These are phyloP conservation scores for Trametes gibbosa DNA, from an alignment of 768 basidiomycete genomes.

Conservation along the genomic window DNA sequence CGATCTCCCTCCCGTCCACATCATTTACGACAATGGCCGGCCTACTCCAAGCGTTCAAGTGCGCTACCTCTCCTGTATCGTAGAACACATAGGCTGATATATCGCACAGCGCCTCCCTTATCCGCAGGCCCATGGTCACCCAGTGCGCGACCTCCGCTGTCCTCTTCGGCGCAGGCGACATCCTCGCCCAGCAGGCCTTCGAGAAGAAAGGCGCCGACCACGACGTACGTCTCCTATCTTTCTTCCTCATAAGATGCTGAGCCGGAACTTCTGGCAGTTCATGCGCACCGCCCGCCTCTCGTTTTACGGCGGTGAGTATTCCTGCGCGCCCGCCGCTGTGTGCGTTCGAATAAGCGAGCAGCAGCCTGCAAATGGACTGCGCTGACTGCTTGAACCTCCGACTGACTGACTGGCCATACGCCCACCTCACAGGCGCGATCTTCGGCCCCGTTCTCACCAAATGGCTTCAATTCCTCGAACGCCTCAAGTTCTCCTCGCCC, in stretches of 20 bases:
- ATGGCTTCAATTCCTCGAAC: conserved; percentile 75
- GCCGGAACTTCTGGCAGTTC: conserved; percentile 36
- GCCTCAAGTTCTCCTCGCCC: conserved; percentile 64
- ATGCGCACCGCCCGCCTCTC: conserved; percentile 60
- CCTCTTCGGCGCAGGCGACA: conserved; percentile 72
- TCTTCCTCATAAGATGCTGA: background rate
- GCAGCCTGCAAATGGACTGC: background rate
- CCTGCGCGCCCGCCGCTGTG: background rate
- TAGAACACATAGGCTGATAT: too few relatives aligned
- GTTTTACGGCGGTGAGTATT: conserved; percentile 64
- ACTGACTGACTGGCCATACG: too few relatives aligned
- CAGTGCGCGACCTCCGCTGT: conserved; percentile 65
- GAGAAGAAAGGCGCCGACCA: conserved; percentile 71
- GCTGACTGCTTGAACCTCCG: background rate
- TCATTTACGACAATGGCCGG: conserved; percentile 21
- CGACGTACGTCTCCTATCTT: conserved; percentile 51
- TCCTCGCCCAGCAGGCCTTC: conserved; percentile 84
- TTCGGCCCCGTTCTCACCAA: conserved; percentile 82
- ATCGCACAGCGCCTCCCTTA: conserved; percentile 48
- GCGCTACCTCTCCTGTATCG: background rate
- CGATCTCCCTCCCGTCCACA: too few relatives aligned
- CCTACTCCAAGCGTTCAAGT: conserved; percentile 30
- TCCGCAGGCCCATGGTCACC: conserved; percentile 58
- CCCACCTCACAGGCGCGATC: conserved; percentile 50
- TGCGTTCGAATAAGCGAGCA: too few relatives aligned